Evolutionary conservation across 306 rosid species (phyloP).

Genomic region (Hippophae tibetana): DNA sequence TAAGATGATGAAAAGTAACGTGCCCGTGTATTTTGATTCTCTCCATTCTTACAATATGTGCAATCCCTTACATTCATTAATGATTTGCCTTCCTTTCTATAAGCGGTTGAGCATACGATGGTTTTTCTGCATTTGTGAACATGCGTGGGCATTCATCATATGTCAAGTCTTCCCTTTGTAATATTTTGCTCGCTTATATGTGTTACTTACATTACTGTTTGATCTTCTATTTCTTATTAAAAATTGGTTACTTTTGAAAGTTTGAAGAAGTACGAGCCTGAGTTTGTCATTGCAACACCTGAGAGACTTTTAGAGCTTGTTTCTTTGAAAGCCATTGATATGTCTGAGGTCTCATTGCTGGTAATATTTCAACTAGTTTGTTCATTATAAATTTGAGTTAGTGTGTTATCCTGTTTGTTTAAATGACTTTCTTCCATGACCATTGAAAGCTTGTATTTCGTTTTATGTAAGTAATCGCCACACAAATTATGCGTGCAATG

Average conservation of each 20-base stretch:
- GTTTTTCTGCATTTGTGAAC: background rate
- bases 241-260: slow-evolving; percentile 27
- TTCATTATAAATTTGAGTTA: too few relatives aligned
- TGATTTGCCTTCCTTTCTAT: too few relatives aligned
- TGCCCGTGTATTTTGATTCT: too few relatives aligned
- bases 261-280: slow-evolving; percentile 81
- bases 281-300: slow-evolving; percentile 84
- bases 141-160: background rate
- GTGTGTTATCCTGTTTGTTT: too few relatives aligned
- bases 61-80: too few relatives aligned
- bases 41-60: too few relatives aligned
- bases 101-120: too few relatives aligned
- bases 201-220: background rate
- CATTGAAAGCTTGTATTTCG: too few relatives aligned
- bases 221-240: slow-evolving; percentile 14
- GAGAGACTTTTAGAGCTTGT: slow-evolving; percentile 90
- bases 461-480: too few relatives aligned
- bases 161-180: background rate
- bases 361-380: slow-evolving; percentile 24
- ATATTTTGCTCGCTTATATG: background rate
- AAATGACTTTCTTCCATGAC: too few relatives aligned
- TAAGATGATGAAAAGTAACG: too few relatives aligned
- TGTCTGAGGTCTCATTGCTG: slow-evolving; percentile 75
- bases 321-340: slow-evolving; percentile 68
- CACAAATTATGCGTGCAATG: too few relatives aligned